phyloP scores from a whole-genome alignment of 345 rosid species.

The Salix dunnii region DNA sequence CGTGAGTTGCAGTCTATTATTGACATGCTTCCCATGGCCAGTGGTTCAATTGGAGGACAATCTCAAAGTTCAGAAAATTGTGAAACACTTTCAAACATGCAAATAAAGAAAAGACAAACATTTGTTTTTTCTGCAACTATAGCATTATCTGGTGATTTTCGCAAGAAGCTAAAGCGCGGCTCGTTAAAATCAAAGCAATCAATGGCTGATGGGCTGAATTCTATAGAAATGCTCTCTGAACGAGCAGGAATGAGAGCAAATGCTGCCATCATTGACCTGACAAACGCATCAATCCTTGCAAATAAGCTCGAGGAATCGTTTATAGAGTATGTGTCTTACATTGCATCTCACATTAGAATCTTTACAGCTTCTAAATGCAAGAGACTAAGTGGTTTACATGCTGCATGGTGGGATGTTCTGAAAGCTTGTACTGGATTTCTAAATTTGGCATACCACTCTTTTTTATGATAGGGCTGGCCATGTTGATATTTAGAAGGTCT shows the following conservation, averaged over 20 bases:
- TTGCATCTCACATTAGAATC: conserved; percentile 5
- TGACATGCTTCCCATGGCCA: conserved; percentile 73
- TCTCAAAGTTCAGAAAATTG: conserved; percentile 47
- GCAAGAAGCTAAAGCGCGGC: conserved; percentile 85
- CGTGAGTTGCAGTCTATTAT: conserved; percentile 92
- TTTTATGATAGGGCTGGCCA: not conserved
- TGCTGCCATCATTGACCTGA: conserved; percentile 86
- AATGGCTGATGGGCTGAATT: conserved; percentile 50
- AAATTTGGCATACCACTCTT: not conserved
- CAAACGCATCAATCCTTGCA: conserved; percentile 67
- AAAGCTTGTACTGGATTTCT: not conserved
- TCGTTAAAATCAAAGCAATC: conserved; percentile 59
- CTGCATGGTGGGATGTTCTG: not conserved
- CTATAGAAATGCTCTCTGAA: conserved; percentile 80
- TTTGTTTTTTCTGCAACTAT: conserved; percentile 95
- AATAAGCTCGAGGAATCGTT: conserved; percentile 85
- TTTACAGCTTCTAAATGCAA: not conserved
- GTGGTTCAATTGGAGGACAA: conserved; percentile 40
- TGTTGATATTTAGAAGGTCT: not conserved
- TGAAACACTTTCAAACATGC: conserved; percentile 52
- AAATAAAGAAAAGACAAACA: conserved; percentile 88
- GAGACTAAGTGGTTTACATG: not conserved
- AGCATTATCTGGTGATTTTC: conserved; percentile 84
- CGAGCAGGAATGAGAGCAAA: conserved; percentile 85
- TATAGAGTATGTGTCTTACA: conserved; percentile 45